Conservation (phyloP, 106 monocot species). For the Dendrobium huoshanense region DNA sequence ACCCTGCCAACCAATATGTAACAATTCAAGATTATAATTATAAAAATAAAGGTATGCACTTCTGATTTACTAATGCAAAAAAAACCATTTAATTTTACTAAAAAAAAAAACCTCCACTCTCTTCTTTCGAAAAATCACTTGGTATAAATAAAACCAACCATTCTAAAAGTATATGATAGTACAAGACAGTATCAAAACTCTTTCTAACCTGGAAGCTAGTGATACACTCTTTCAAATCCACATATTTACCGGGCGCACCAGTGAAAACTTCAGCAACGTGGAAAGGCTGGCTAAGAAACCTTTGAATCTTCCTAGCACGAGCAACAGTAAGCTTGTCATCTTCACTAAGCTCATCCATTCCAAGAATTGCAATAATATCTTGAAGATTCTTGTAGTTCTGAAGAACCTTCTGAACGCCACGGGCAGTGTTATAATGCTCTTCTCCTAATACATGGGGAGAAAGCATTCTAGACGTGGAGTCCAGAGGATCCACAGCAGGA, state of each 20-base stretch:
- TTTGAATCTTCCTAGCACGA: constrained; percentile 69
- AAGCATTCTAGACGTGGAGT: constrained; percentile 80
- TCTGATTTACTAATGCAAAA: no score
- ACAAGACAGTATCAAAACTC: no score
- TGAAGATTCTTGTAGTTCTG: constrained; percentile 89
- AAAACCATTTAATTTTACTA: no score
- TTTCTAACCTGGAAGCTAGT: constrained; percentile 59
- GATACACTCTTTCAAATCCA: constrained; percentile 70
- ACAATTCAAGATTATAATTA: no score
- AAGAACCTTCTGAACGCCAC: constrained; percentile 81
- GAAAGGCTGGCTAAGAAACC: constrained; percentile 76
- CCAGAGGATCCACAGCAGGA: constrained; percentile 78
- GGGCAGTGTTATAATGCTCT: constrained; percentile 78
- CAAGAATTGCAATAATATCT: constrained; percentile 81
- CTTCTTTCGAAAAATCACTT: no score
- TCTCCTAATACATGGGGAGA: constrained; percentile 71
- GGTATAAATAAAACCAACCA: no score
- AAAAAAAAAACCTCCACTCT: no score
- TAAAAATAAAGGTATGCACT: no score
- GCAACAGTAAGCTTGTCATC: constrained; percentile 78
- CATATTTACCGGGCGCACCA: constrained; percentile 74
- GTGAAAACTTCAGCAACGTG: constrained; percentile 83
- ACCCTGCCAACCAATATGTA: constrained; percentile 4
- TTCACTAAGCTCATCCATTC: constrained; percentile 88
- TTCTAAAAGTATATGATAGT: no score